Evolutionary conservation across 495 filamentous ascomycete genomes (phyloP).

Genomic region (Penicillium bialowiezense): DNA sequence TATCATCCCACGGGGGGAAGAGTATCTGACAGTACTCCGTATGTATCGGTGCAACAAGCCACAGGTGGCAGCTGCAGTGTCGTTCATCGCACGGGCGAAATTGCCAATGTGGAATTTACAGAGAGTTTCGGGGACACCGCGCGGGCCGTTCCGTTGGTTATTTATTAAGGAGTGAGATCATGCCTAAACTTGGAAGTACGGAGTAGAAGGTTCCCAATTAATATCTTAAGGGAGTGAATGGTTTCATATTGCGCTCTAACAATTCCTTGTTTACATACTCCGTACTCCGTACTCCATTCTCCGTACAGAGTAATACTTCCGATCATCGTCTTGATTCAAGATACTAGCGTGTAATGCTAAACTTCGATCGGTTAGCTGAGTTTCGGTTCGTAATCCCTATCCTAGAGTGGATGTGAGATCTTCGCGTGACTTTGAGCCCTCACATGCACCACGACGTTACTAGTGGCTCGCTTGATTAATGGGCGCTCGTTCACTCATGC

Average conservation of each 20-base stretch:
- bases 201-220: too few relatives aligned
- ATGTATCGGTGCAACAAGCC: constrained; percentile 2
- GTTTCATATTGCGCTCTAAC: too few relatives aligned
- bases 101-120: neutral
- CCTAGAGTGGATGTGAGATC: neutral
- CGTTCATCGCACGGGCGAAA: constrained; percentile 3
- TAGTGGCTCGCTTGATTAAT: too few relatives aligned
- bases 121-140: neutral
- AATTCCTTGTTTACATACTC: too few relatives aligned
- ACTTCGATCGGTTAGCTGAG: too few relatives aligned
- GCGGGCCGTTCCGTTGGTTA: constrained; percentile 4
- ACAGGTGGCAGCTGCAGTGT: constrained; percentile 16
- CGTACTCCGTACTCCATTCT: too few relatives aligned
- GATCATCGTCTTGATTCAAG: too few relatives aligned
- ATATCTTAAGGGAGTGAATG: too few relatives aligned
- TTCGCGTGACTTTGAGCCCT: neutral
- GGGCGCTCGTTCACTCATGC: too few relatives aligned
- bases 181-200: neutral
- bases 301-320: too few relatives aligned
- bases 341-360: too few relatives aligned
- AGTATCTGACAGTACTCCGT: neutral
- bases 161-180: neutral
- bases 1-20: neutral
- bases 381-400: too few relatives aligned
- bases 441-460: neutral